These are phyloP conservation scores for Calonectria honghensis DNA, from an alignment of 2,329 filamentous ascomycete species.

Conservation along the genomic window DNA sequence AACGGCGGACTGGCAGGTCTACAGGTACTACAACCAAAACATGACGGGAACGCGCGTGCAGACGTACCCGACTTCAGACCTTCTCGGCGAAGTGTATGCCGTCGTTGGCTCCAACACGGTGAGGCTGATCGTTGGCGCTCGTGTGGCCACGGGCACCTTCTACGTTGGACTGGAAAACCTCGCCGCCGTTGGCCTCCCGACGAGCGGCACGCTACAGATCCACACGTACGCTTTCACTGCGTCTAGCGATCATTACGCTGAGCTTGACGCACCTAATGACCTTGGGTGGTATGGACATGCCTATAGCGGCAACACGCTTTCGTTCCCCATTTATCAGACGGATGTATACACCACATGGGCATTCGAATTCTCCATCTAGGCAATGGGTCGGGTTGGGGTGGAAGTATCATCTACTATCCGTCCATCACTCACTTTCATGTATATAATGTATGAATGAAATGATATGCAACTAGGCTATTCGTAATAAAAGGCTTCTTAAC, in stretches of 20 bases:
- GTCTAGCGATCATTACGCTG: constrained; percentile 21
- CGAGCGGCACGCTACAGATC: constrained; percentile 31
- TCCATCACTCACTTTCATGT: not conserved
- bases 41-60: constrained; percentile 26
- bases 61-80: constrained; percentile 26
- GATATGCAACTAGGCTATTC: no score
- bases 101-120: constrained; percentile 15
- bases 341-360: constrained; percentile 27
- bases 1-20: constrained; percentile 42
- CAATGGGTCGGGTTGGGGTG: no score
- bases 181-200: constrained; percentile 20
- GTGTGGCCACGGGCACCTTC: constrained; percentile 24
- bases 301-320: constrained; percentile 21
- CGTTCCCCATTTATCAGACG: constrained; percentile 22
- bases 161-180: constrained; percentile 17
- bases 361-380: constrained; percentile 24
- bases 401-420: not conserved
- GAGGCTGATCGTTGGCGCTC: constrained; percentile 19
- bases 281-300: constrained; percentile 27
- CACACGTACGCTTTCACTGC: constrained; percentile 30
- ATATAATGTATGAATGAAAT: not conserved
- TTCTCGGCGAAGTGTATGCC: constrained; percentile 21
- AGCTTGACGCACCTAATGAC: constrained; percentile 11
- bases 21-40: constrained; percentile 42
- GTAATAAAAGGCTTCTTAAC: no score